Evolutionary conservation across 2,329 filamentous ascomycete genomes (phyloP).

Genomic region (Metarhizium humberi): DNA sequence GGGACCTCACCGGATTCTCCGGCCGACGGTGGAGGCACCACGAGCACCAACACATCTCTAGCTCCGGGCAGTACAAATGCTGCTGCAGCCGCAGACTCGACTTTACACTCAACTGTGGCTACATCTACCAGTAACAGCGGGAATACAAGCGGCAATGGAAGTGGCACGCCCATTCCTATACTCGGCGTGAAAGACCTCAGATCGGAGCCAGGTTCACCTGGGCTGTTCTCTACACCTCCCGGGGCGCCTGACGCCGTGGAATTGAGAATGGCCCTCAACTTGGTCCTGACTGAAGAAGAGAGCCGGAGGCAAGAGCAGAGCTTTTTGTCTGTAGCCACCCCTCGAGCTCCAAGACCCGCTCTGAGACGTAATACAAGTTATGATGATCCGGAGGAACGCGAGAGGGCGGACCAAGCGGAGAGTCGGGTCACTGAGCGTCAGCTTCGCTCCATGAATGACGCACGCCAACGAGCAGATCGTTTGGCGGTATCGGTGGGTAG

Average conservation of each 20-base stretch:
- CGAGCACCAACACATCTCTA: constrained; percentile 12
- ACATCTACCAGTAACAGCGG: neutral
- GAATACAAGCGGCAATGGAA: neutral
- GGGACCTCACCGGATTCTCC: constrained; percentile 5
- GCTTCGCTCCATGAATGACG: constrained; percentile 29
- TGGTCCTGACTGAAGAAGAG: constrained; percentile 25
- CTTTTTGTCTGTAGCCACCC: constrained; percentile 4
- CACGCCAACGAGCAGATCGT: constrained; percentile 27
- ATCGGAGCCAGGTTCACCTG: constrained; percentile 7
- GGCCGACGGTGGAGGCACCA: constrained; percentile 7
- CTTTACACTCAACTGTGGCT: neutral
- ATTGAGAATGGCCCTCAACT: constrained; percentile 27
- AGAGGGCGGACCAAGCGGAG: constrained; percentile 31
- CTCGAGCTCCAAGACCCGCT: constrained; percentile 24
- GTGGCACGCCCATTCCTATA: neutral
- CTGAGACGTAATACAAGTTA: constrained; percentile 35
- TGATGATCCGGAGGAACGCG: constrained; percentile 28
- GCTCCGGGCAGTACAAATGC: neutral
- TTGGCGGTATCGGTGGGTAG: constrained; percentile 30
- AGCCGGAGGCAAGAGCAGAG: constrained; percentile 10
- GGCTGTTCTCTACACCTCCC: constrained; percentile 16
- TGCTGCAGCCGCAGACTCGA: neutral
- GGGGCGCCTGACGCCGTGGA: constrained; percentile 29
- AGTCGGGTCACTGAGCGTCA: constrained; percentile 25
- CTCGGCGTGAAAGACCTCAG: neutral